Evolutionary conservation across 441 rosid genomes (phyloP).

Genomic region (Populus hybrid): DNA sequence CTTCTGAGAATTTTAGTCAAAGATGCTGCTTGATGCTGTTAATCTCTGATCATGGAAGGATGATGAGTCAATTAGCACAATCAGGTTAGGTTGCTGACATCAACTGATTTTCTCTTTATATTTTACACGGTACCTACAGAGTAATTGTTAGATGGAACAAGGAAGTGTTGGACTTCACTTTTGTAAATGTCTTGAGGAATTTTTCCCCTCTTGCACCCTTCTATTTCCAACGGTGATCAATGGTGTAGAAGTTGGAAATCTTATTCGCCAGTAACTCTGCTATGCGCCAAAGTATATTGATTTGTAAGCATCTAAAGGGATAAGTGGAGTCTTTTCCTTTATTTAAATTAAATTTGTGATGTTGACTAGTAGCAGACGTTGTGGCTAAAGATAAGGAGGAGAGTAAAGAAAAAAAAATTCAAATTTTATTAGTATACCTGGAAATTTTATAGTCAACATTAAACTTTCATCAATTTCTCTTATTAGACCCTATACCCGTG

Average conservation of each 20-base stretch:
- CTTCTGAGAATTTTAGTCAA: conserved; percentile 6
- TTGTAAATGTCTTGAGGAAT: not conserved
- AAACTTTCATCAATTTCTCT: conserved; percentile 16
- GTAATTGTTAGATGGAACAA: not conserved
- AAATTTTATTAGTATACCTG: not conserved
- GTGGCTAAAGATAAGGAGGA: not conserved
- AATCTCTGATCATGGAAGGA: not conserved
- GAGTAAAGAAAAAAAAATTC: not conserved
- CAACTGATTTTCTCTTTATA: not conserved
- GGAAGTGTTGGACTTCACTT: not conserved
- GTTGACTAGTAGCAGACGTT: conserved; percentile 10
- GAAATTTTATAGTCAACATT: conserved; percentile 5
- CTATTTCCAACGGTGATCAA: not conserved
- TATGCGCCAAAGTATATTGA: not conserved
- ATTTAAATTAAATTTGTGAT: not conserved
- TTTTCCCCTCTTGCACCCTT: not conserved
- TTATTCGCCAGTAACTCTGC: not conserved
- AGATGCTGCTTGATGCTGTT: not conserved
- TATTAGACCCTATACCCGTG: not conserved
- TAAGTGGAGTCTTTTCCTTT: not conserved
- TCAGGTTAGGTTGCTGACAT: conserved; percentile 8
- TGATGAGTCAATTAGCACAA: not conserved
- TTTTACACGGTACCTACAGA: not conserved
- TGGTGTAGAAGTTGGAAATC: not conserved
- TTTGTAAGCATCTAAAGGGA: not conserved